These are phyloP conservation scores for Tolypocladium ovalisporum DNA, from an alignment of 2,329 filamentous ascomycete species.

Conservation along the genomic window DNA sequence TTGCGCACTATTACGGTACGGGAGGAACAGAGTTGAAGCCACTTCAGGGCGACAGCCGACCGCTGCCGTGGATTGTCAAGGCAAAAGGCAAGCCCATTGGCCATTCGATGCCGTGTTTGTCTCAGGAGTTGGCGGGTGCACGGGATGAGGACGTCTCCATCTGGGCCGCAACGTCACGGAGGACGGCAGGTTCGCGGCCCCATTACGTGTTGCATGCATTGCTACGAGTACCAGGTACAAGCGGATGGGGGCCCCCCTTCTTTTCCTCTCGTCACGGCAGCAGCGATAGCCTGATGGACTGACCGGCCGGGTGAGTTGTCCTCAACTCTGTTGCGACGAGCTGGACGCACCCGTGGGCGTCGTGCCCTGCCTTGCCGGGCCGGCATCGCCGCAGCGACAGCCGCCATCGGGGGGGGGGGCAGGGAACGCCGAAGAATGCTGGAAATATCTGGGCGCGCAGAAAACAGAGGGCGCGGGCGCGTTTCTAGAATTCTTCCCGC, in stretches of 20 bases:
- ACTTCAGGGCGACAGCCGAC: neutral
- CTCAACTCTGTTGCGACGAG: neutral
- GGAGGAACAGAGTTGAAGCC: neutral
- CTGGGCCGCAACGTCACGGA: neutral
- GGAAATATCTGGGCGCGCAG: neutral
- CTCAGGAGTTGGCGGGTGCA: neutral
- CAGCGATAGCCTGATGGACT: too few relatives aligned
- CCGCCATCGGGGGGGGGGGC: neutral
- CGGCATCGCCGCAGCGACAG: neutral
- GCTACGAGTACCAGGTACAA: too few relatives aligned
- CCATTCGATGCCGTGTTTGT: neutral
- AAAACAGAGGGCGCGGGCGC: neutral
- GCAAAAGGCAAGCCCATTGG: neutral
- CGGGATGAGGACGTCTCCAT: neutral
- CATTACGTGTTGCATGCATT: neutral
- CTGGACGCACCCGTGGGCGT: neutral
- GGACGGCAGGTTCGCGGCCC: neutral
- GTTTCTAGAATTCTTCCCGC: constrained; percentile 2
- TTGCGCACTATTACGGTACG: neutral
- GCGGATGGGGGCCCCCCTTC: too few relatives aligned
- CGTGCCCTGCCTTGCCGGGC: neutral
- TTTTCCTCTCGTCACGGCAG: neutral
- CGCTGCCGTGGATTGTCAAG: too few relatives aligned
- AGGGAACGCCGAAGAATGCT: neutral
- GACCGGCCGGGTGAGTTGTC: neutral